A percentile compares a stretch with the other conserved stretches of the same genome.
Evolutionary conservation across 805 yeast genomes (phyloP).

Genomic region (Wickerhamiella kurtzmanii): DNA sequence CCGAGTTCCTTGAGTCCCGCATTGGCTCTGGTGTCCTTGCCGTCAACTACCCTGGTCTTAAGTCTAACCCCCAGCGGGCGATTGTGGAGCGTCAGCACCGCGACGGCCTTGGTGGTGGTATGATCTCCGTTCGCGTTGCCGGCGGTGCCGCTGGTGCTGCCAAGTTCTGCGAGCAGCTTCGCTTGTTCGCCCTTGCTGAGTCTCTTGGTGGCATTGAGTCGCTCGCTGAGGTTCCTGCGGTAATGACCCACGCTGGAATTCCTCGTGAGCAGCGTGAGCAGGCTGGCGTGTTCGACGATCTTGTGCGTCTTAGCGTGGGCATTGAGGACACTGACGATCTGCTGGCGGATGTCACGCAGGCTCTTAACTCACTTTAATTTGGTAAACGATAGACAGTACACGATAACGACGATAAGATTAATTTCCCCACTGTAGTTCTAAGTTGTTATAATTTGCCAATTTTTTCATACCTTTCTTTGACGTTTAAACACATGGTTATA

Average conservation of each 20-base stretch:
- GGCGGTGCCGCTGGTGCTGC: conserved; percentile 74
- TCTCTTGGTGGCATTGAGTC: conserved; percentile 86
- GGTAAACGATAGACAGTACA: too few species aligned
- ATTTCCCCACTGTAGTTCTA: too few species aligned
- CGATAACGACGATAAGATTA: too few species aligned
- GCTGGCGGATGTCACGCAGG: conserved; percentile 56
- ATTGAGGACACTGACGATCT: conserved; percentile 73
- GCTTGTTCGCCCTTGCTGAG: conserved; percentile 75
- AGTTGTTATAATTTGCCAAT: too few species aligned
- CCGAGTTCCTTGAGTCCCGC: conserved; percentile 40
- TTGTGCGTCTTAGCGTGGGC: conserved; percentile 74
- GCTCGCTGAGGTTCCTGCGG: conserved; percentile 74
- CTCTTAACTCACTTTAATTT: conserved; percentile 33
- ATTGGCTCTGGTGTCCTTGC: conserved; percentile 38
- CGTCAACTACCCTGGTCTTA: conserved; percentile 77
- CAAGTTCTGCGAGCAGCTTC: conserved; percentile 56
- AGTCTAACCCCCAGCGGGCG: conserved; percentile 46
- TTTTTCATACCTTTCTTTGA: too few species aligned
- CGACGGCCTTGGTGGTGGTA: conserved; percentile 80
- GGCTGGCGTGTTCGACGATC: conserved; percentile 68
- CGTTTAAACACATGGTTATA: too few species aligned
- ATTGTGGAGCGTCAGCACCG: conserved; percentile 66
- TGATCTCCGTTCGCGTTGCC: conserved; percentile 72
- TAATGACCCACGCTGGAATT: conserved; percentile 87
- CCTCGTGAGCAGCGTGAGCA: conserved; percentile 65